Evolutionary conservation across 1,284 basidiomycete species (phyloP).

Genomic region (Ustilago esculenta): DNA sequence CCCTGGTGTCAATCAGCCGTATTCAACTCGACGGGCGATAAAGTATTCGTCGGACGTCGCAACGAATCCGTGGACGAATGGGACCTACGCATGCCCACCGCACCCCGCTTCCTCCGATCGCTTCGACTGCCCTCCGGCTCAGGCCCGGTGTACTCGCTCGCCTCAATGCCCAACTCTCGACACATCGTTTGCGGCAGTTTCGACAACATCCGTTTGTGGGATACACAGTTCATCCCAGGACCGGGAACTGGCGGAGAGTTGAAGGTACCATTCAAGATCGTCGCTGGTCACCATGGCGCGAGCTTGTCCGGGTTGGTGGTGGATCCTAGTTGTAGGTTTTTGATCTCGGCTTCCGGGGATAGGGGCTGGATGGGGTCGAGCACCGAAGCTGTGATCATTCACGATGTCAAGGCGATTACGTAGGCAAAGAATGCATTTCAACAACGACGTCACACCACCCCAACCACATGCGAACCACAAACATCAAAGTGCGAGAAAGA

Average conservation of each 20-base stretch:
- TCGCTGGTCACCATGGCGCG: constrained; percentile 94
- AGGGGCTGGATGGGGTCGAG: constrained; percentile 78
- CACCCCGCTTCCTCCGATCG: constrained; percentile 74
- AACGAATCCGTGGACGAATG: constrained; percentile 93
- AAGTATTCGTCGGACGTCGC: constrained; percentile 89
- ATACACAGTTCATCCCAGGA: constrained; percentile 74
- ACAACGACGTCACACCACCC: no score
- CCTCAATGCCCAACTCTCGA: constrained; percentile 85
- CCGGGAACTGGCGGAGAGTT: constrained; percentile 71
- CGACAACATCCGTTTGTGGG: constrained; percentile 95
- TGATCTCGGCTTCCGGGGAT: constrained; percentile 91
- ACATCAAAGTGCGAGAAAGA: no score
- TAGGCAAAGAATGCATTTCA: no score
- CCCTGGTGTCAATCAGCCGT: constrained; percentile 82
- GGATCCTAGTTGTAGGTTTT: constrained; percentile 83
- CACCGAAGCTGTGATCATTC: constrained; percentile 61
- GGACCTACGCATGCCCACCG: constrained; percentile 74
- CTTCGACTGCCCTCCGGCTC: constrained; percentile 87
- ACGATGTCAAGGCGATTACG: constrained; percentile 52
- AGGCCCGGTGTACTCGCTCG: constrained; percentile 88
- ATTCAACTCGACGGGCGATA: constrained; percentile 87
- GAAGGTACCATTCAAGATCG: constrained; percentile 80
- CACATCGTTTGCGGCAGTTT: constrained; percentile 90
- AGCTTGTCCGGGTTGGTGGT: constrained; percentile 88
- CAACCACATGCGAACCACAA: no score